Conservation (phyloP, 2,329 filamentous ascomycete species). For the Colletotrichum sp. region DNA sequence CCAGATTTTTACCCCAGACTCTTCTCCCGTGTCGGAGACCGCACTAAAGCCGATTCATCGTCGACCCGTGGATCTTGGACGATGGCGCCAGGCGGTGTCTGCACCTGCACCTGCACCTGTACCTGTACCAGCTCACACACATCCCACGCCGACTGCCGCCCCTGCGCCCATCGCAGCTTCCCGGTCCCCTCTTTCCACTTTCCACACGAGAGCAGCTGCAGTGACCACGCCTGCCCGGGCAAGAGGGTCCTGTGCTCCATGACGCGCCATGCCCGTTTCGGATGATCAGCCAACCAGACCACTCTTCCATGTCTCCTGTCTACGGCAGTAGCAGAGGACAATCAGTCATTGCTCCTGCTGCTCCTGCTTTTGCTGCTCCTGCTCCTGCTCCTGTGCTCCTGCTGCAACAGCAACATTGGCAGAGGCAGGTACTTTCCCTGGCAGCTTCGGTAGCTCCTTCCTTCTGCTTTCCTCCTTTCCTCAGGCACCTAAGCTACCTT, state of each 20-base stretch:
- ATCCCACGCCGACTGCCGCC: neutral
- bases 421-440: neutral
- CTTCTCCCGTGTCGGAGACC: neutral
- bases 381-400: neutral
- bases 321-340: neutral
- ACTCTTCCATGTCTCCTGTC: neutral
- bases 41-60: slow-evolving; percentile 17
- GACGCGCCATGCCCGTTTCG: slow-evolving; percentile 10
- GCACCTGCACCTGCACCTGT: neutral
- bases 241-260: neutral
- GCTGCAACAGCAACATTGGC: neutral
- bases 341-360: neutral
- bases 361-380: neutral
- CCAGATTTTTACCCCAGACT: slow-evolving; percentile 22
- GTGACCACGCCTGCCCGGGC: neutral
- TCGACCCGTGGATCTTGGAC: neutral
- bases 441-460: neutral
- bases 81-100: neutral
- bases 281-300: slow-evolving; percentile 2
- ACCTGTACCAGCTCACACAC: neutral
- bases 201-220: neutral
- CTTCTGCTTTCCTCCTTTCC: neutral
- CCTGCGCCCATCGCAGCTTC: neutral
- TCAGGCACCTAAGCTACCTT: neutral
- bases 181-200: neutral